These are phyloP conservation scores for Aspergillus melleus DNA, from an alignment of 2,329 filamentous ascomycete genomes.

Conservation along the genomic window DNA sequence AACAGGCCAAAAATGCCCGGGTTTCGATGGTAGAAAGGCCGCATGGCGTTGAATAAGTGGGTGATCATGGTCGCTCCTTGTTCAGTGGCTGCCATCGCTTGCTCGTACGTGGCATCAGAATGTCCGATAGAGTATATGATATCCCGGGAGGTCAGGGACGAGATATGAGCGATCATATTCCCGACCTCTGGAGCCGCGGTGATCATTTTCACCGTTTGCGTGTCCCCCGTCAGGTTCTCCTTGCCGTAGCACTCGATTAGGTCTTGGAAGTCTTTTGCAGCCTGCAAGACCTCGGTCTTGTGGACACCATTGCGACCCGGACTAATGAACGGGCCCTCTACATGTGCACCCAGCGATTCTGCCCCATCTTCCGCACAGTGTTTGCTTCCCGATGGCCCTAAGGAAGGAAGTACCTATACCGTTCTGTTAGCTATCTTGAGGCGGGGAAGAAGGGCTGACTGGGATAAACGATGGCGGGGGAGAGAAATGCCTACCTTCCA, in stretches of 20 bases:
- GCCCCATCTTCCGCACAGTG: conserved; percentile 68
- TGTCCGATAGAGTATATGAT: conserved; percentile 83
- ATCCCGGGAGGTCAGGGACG: conserved; percentile 61
- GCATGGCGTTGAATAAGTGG: conserved; percentile 93
- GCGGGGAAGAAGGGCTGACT: background rate
- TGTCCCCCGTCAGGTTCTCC: conserved; percentile 56
- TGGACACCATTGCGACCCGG: conserved; percentile 85
- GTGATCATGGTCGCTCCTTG: conserved; percentile 86
- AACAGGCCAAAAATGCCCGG: conserved; percentile 87
- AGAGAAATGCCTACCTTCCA: conserved; percentile 56
- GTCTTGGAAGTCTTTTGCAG: conserved; percentile 64
- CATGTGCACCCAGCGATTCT: conserved; percentile 85
- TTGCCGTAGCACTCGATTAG: conserved; percentile 59
- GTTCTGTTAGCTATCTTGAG: background rate
- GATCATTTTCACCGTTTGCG: conserved; percentile 67
- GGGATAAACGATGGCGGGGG: background rate
- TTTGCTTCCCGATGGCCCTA: conserved; percentile 67
- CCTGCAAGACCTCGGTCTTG: conserved; percentile 68
- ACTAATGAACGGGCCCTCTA: conserved; percentile 85
- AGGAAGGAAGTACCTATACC: conserved; percentile 64
- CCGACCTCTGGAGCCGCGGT: conserved; percentile 83
- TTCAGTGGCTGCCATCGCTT: conserved; percentile 69
- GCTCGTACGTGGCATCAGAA: conserved; percentile 82
- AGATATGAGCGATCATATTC: conserved; percentile 67
- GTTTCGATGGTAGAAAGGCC: conserved; percentile 84